These are phyloP conservation scores for Phytomonas sp. DNA, from an alignment of 208 protist species.

Conservation along the genomic window DNA sequence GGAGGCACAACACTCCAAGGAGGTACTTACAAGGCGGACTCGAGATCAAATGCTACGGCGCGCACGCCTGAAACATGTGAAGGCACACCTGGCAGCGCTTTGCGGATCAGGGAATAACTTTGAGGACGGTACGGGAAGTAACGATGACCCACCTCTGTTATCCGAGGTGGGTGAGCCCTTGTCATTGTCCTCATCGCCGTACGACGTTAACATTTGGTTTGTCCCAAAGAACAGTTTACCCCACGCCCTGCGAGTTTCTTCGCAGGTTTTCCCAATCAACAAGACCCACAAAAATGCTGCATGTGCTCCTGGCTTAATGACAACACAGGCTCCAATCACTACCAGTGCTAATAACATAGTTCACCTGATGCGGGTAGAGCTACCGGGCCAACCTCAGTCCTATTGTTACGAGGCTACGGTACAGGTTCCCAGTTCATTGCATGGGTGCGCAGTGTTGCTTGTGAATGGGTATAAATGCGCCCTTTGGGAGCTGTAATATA, in stretches of 20 bases:
- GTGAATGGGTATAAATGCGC: slow-evolving; percentile 41
- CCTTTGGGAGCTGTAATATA: slow-evolving; percentile 23
- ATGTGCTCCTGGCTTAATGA: not conserved
- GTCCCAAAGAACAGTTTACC: not conserved
- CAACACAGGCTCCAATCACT: not conserved
- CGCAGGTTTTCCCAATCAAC: not conserved
- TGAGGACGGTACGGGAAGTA: not conserved
- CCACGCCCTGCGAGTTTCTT: not conserved
- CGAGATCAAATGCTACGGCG: slow-evolving; percentile 38
- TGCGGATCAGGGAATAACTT: not conserved
- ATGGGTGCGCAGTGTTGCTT: slow-evolving; percentile 30
- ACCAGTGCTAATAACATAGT: not conserved
- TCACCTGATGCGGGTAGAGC: not conserved
- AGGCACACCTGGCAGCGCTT: slow-evolving; percentile 22
- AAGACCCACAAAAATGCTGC: not conserved
- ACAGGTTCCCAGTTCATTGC: slow-evolving; percentile 17
- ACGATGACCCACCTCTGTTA: not conserved
- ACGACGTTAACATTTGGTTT: not conserved
- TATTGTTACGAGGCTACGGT: slow-evolving; percentile 23
- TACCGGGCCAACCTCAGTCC: not conserved
- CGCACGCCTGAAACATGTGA: slow-evolving; percentile 22
- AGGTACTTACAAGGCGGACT: slow-evolving; percentile 33
- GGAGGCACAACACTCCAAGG: slow-evolving; percentile 16
- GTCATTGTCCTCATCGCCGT: not conserved
- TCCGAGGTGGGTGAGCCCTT: not conserved